Base-by-base conservation (phyloP, 495 filamentous ascomycete species). In the Cladorrhinum samala region DNA sequence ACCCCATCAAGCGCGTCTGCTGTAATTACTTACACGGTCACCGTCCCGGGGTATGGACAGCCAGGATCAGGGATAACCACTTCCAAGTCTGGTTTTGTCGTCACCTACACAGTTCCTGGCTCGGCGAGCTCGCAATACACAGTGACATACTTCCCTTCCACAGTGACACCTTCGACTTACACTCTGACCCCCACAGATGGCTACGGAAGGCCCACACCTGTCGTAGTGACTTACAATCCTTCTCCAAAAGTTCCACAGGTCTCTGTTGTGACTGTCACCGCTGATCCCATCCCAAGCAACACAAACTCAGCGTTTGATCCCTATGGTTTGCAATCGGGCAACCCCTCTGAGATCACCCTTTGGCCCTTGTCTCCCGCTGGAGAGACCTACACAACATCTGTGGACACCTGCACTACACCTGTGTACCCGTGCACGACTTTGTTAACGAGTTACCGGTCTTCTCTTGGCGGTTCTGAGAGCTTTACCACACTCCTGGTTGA, bases 311-410 rank as follows among this genome's bases (percentile, higher is more conserved):
- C 27, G 27, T 5, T 6, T 33, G 27, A 33, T 33, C 27, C 27
- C 6, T 33, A 33, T 11, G 27, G 6, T 5, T 20, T 13, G 42
- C 42, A 19, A 20, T 21, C 42, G 2, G 23, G 18, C 14, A 45
- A 19, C 19, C 17, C 20, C 8, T 61, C 58, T 13, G 58, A 48
- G 21, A 48, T 57, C 11, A 61, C 58, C 20, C 48, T 61, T 11
- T 61, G 58, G 58, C 54, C 58, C 36, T 23, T 42, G 14, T 20
- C 47, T 30, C 1, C 39, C n/a, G 20, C 46, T 16, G 46, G 1
- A 2, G 46, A 47, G 17, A 60, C 18, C 3, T 52, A 53, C 24
- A n/a, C n/a, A n/a, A n/a, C 24, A 27, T 14, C 9, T 25, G 7
- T 20, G 24, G 8, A 21, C n/a, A 19, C 42, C 7, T 45, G 17